Evolutionary conservation across 345 rosid genomes (phyloP).

Genomic region (Pistacia atlantica): DNA sequence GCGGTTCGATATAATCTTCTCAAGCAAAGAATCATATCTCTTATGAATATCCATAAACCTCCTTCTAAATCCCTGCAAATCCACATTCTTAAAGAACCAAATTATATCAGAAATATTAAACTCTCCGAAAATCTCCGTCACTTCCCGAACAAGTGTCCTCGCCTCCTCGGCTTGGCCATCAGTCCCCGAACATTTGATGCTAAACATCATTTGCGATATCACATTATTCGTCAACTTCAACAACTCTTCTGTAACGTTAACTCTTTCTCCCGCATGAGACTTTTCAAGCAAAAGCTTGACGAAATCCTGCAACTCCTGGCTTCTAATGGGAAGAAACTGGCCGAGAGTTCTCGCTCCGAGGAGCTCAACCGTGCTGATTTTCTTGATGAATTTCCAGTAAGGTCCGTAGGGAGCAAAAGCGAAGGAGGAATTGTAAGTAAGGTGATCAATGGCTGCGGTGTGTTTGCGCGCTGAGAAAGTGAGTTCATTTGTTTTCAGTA

Average conservation of each 20-base stretch:
- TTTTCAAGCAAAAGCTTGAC: conserved; percentile 18
- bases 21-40: conserved; percentile 40
- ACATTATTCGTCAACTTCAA: conserved; percentile 40
- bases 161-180: conserved; percentile 35
- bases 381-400: conserved; percentile 52
- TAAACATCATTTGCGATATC: conserved; percentile 49
- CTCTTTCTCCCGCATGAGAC: conserved; percentile 18
- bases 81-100: conserved; percentile 41
- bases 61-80: conserved; percentile 39
- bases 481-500: conserved; percentile 41
- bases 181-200: conserved; percentile 37
- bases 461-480: conserved; percentile 36
- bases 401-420: conserved; percentile 47
- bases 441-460: conserved; percentile 37
- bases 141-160: conserved; percentile 33
- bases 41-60: conserved; percentile 31
- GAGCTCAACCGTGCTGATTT: conserved; percentile 44
- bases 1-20: conserved; percentile 32
- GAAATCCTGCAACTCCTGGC: conserved; percentile 25
- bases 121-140: conserved; percentile 47
- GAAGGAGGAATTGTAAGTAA: conserved; percentile 45
- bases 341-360: conserved; percentile 36
- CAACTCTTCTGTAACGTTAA: conserved; percentile 46
- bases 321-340: conserved; percentile 41
- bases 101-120: conserved; percentile 48